Base-by-base conservation (phyloP, 257 asterid genomes). In the Cynanchum wilfordii region DNA sequence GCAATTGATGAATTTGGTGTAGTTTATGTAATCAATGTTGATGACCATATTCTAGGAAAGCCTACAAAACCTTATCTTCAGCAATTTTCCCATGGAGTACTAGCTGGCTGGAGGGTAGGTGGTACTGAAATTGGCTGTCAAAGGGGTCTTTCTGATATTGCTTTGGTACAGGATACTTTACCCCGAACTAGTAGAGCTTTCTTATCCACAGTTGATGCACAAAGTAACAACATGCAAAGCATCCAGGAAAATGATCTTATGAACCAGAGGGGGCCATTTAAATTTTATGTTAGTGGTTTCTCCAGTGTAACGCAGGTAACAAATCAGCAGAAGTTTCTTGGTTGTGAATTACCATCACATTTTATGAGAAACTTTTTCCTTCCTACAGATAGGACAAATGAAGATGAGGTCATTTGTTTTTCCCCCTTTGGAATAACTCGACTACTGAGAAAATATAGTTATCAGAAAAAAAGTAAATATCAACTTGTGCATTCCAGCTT, bases 341-440 rank as follows among this genome's bases (percentile, higher is more conserved):
- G 78, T 76, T 77, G 87, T 75, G 85, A 84, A 71, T 78, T 54
- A 42, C 76, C 84, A 17, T 80, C 88, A 66, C 50, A 64, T 80
- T 82, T 72, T 76, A 74, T 71, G 75, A 86, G 97, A 85, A 80
- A 83, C 72, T 82, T 86, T 79, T 84, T 94, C 73, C 81, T 94
- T 74, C 93, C 96, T 62, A 83, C 70, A 74, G 79, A 70, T 70
- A 85, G 84, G 71, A 79, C 75, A 80, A 77, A 77, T 73, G 88
- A 77, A 82, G 87, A 84, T 79, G 92, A 85, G 50, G 84, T 88
- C 72, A 77, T 89, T 65, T 89, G 97, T 76, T 83, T 90, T 83
- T 91, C 97, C 86, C 85, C 92, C 58, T 88, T 89, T 82, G 99
- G 99, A 78, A 80, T 94, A 75, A 91, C 98, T 82, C 89, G 96